Evolutionary conservation across 2,329 filamentous ascomycete genomes (phyloP), one percentile per base, ranked within the genome.

Genomic region (Diaporthe citrichinensis): DNA sequence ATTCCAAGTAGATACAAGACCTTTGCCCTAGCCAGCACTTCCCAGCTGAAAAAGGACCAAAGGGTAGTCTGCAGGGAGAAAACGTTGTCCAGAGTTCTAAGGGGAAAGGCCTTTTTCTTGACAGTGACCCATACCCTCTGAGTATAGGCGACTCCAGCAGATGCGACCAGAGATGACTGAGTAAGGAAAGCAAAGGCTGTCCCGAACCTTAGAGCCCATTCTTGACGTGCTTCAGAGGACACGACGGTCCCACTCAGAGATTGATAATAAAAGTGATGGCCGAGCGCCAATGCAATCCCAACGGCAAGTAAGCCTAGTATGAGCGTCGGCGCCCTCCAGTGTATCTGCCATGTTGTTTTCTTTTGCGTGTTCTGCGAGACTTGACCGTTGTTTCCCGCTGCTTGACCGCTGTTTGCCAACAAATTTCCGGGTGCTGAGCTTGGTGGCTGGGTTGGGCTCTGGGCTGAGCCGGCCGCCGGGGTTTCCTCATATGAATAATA

Each of bases 21-120:
- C 39, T 62, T 62, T 9, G 59, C 59, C 17, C 15, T 62, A 14
- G 59, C 44, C n/a, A 62, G 8, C 15, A 31, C 59, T 20, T 46
- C 39, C 59, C 59, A 62, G 59, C 59, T 62, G 39, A 62, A 28
- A 25, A 62, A 62, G 39, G 59, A 44, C n/a, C 25, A 62, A 46
- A 28, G 25, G 39, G 20, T 62, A 25, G 15, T 25, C 59, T 41
- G 39, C n/a, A 62, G 25, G 25, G 59, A 62, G 59, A 46, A 62
- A 8, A 62, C 20, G 8, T 23, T 62, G 39, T 62, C 59, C 15
- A 62, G 25, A 14, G 59, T 44, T 14, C 9, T 28, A 28, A 46
- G n/a, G 39, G 25, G 25, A 6, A 62, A 46, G 17, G 41, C n/a
- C 10, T 25, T 44, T n/a, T 44, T 46, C 28, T 62, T 62, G 15